Evolutionary conservation across 1,284 basidiomycete species (phyloP).

Genomic region (Neonothopanus nambi): DNA sequence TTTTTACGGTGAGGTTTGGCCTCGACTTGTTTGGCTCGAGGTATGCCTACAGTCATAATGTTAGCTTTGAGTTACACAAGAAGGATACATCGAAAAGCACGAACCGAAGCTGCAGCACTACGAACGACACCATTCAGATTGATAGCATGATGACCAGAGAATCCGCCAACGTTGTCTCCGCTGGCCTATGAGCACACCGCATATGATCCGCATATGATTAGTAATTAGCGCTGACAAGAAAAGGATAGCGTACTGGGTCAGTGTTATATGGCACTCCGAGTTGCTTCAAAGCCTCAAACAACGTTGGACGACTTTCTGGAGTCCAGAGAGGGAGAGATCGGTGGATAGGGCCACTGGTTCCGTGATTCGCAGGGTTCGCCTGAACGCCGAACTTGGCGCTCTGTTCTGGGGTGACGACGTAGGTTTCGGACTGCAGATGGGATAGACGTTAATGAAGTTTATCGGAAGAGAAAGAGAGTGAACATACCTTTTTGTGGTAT

Average conservation of each 20-base stretch:
- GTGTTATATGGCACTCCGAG: slow-evolving; percentile 11
- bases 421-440: not conserved
- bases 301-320: not conserved
- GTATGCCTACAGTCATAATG: slow-evolving; percentile 9
- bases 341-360: not conserved
- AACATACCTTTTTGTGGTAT: slow-evolving; percentile 14
- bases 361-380: not conserved
- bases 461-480: not conserved
- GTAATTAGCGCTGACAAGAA: not conserved
- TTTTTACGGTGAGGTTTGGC: slow-evolving; percentile 6
- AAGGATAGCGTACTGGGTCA: slow-evolving; percentile 1
- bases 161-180: slow-evolving; percentile 6
- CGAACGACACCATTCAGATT: too few relatives aligned
- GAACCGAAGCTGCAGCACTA: too few relatives aligned
- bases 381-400: not conserved
- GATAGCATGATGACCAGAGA: not conserved
- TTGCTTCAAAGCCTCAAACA: not conserved
- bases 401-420: not conserved
- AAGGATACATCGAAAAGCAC: too few relatives aligned
- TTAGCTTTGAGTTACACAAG: too few relatives aligned
- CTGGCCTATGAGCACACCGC: not conserved
- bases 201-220: too few relatives aligned
- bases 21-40: slow-evolving; percentile 10
- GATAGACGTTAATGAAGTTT: not conserved
- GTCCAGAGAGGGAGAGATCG: not conserved